These are phyloP conservation scores for Cercophora samala DNA, from an alignment of 495 filamentous ascomycete species.

Conservation along the genomic window DNA sequence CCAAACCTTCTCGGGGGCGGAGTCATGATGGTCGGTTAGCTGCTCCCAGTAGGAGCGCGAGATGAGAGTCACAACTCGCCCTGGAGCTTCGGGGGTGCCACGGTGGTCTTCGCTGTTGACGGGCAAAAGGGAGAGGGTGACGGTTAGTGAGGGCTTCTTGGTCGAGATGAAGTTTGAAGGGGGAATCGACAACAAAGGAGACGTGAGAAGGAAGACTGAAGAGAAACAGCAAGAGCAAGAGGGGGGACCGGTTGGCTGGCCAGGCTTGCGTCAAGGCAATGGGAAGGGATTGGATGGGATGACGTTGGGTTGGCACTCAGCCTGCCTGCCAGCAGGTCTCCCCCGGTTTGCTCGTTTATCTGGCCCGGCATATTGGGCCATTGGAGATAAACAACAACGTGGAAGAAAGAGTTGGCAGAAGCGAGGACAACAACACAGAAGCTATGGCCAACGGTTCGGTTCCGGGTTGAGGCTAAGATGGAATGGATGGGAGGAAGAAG, in stretches of 20 bases:
- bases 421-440: not conserved
- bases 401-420: not conserved
- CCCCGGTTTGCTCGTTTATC: not conserved
- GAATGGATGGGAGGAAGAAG: slow-evolving; percentile 4
- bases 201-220: not conserved
- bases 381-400: not conserved
- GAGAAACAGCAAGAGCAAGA: not conserved
- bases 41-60: slow-evolving; percentile 75
- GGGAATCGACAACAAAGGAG: not conserved
- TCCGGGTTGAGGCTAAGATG: not conserved
- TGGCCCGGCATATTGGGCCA: not conserved
- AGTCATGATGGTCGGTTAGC: slow-evolving; percentile 64
- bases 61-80: slow-evolving; percentile 91
- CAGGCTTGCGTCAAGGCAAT: not conserved
- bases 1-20: slow-evolving; percentile 68
- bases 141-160: not conserved
- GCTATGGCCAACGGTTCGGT: not conserved
- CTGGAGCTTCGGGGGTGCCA: slow-evolving; percentile 80
- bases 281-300: not conserved
- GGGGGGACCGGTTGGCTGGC: not conserved
- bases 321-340: not conserved
- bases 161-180: not conserved
- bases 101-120: slow-evolving; percentile 80
- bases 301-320: not conserved
- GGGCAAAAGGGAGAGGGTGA: not conserved